Base-by-base conservation (phyloP, 2,329 filamentous ascomycete species). In the Fusarium mexicanum region DNA sequence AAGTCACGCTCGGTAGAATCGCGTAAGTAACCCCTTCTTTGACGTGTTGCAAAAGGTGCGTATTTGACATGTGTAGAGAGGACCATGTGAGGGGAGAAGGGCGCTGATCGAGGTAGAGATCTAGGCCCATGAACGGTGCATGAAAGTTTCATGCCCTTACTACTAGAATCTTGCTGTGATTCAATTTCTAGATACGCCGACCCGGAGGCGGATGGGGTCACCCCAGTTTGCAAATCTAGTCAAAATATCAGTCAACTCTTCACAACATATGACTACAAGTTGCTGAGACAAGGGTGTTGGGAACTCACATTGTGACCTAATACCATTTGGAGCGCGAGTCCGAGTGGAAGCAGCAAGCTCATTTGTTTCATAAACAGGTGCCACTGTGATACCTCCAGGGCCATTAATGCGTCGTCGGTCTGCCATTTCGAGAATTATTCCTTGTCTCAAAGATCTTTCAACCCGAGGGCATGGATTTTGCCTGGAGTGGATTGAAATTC, bases 51-150 rank as follows among this genome's bases (percentile, higher is more conserved):
- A 80, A 99, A 99, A 0, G 96, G 95, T 2, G 96, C 95, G 81
- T 97, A 98, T 84, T 98, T 99, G 80, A 99, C 93, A 77, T 98
- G 94, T 6, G 96, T 97, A 20, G 93, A 94, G 59, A 99, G 89
- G 50, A 98, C 92, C 73, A 98, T 91, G 78, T 98, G 95, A 16
- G 96, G 94, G 60, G 94, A 96, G 85, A 98, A 99, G 3, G 94
- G 92, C 35, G 94, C 94, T 64, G 94, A 97, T 80, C 95, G 91
- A 38, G 96, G 95, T 47, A 99, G 88, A 31, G 96, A 95, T 76
- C 95, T 91, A 8, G 96, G 96, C 3, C 96, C 96, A 84, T 98
- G 96, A 62, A 98, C 94, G 17, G 94, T 95, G 82, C 95, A 98
- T 72, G 92, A 93, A 69, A 99, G 91, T 83, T 99, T 99, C 80